Evolutionary conservation across 805 yeast species (phyloP).

Genomic region (Saccharomycopsis amapae): DNA sequence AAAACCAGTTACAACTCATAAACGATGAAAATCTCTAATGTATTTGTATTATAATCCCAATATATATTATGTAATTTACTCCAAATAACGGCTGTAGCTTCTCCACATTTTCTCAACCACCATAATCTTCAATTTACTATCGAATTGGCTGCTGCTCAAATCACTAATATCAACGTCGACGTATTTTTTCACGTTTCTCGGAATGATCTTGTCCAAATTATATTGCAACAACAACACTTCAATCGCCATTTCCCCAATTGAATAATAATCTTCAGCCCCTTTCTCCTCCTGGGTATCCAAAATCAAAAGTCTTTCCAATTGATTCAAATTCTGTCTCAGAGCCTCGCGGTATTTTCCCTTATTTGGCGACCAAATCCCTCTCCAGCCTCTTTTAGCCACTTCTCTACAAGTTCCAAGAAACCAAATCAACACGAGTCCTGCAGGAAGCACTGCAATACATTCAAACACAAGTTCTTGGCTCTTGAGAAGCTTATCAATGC

Average conservation of each 20-base stretch:
- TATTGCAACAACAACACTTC: conserved; percentile 54
- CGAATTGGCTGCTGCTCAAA: conserved; percentile 37
- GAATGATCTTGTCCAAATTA: conserved; percentile 43
- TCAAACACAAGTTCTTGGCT: conserved; percentile 95
- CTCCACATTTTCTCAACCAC: conserved; percentile 56
- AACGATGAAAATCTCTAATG: no score
- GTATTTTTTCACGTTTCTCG: conserved; percentile 40
- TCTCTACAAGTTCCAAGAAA: conserved; percentile 28
- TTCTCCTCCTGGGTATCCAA: conserved; percentile 11
- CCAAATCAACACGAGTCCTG: conserved; percentile 51
- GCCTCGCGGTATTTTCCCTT: conserved; percentile 29
- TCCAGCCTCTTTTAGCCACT: conserved; percentile 33
- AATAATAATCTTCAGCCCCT: conserved; percentile 28
- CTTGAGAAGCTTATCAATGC: conserved; percentile 82
- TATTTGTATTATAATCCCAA: not conserved
- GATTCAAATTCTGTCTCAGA: conserved; percentile 42
- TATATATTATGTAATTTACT: not conserved
- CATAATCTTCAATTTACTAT: conserved; percentile 34
- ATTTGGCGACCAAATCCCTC: conserved; percentile 28
- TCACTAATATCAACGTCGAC: conserved; percentile 63
- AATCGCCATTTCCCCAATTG: conserved; percentile 57
- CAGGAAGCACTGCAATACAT: conserved; percentile 81
- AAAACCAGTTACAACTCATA: no score
- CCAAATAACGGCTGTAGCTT: conserved; percentile 39
- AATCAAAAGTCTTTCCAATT: conserved; percentile 48